These are phyloP conservation scores for Boechera stricta DNA, from an alignment of 345 rosid species.

Conservation along the genomic window DNA sequence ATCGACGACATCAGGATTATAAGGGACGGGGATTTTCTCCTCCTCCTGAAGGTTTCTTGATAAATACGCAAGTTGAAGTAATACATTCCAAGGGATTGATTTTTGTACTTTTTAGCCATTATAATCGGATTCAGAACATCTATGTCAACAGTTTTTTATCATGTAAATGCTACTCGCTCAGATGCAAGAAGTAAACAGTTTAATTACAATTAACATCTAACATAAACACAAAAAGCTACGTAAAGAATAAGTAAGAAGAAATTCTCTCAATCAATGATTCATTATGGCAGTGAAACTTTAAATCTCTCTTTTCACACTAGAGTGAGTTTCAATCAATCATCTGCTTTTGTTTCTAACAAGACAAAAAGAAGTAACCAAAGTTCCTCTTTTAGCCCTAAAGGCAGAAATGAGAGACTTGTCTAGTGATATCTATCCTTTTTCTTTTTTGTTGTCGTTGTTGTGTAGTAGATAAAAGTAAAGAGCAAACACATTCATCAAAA, in stretches of 20 bases:
- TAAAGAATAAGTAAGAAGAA: neutral
- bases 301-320: neutral
- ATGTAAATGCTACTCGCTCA: neutral
- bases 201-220: neutral
- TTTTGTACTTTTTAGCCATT: neutral
- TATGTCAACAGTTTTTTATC: neutral
- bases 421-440: slow-evolving; percentile 5
- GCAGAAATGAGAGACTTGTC: slow-evolving; percentile 33
- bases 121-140: neutral
- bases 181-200: neutral
- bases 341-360: slow-evolving; percentile 13
- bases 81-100: neutral
- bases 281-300: neutral
- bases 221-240: neutral
- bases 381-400: slow-evolving; percentile 37
- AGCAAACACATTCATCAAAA: slow-evolving; percentile 26
- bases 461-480: slow-evolving; percentile 6
- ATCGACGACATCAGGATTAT: slow-evolving; percentile 71
- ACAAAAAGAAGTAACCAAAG: slow-evolving; percentile 29
- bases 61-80: neutral
- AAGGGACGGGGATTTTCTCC: slow-evolving; percentile 82
- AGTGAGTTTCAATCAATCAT: neutral
- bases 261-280: neutral
- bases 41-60: slow-evolving; percentile 50
- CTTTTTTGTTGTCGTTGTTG: slow-evolving; percentile 10